Evolutionary conservation across 2,329 filamentous ascomycete genomes (phyloP), one percentile per base, ranked within the genome.

Genomic region (Stagonosporopsis rhizophila): DNA sequence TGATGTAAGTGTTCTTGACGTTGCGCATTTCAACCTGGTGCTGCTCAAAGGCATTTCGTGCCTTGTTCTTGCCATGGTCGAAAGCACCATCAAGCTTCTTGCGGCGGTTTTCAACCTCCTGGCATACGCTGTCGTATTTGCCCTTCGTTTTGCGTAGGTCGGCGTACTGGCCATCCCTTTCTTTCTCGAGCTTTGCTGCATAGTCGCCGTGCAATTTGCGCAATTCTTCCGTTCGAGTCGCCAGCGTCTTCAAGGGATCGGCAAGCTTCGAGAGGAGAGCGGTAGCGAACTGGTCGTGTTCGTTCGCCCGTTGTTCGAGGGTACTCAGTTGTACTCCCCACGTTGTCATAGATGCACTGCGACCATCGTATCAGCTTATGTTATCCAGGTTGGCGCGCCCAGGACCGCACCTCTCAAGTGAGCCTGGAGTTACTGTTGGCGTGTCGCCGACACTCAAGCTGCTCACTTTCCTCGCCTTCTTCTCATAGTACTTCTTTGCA

Each of bases 21-120:
- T 99, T 99, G 78, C 95, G 91, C 95, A 98, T 98, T 67, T 99
- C 95, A 58, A 88, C 80, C 58, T 96, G 83, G 76, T 98, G 94
- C 73, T 96, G 92, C 70, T 96, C 91, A 77, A 96, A 99, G 34
- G 91, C 88, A 73, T 87, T 89, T 73, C 96, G 91, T 7, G 94
- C 92, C 80, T 97, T 99, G 60, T 86, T 80, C 79, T 96, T 97
- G 75, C 85, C 81, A 68, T 87, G 83, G 64, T 98, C 94, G 71
- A 95, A 96, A n/a, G 92, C 87, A 42, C 89, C 89, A 70, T 99
- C 95, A 46, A 90, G 88, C 83, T 99, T 99, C 81, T 97, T 98
- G 70, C 95, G 89, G 76, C 89, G 89, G 65, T 88, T 91, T 80
- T 99, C 95, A 23, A 99, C 91, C 74, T 98, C 95, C 77, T 96